A percentile compares a stretch with the other conserved stretches of the same genome.
Evolutionary conservation across 1,284 basidiomycete genomes (phyloP).

Genomic region (Mycena sp.): DNA sequence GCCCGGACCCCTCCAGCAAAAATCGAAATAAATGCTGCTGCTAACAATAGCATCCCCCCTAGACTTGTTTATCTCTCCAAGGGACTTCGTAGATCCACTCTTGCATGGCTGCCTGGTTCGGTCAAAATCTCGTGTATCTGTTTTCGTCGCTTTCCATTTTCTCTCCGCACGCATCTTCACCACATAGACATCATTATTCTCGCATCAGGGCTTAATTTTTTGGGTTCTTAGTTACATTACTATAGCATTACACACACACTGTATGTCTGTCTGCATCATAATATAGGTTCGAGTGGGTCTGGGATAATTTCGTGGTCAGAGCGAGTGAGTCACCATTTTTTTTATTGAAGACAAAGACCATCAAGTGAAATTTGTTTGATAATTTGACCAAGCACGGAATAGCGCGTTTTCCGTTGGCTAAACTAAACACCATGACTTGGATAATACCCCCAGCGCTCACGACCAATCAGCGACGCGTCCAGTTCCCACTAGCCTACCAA

Average conservation of each 20-base stretch:
- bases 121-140: slow-evolving; percentile 31
- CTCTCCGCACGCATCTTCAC: neutral
- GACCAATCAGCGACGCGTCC: too few species aligned
- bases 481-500: too few species aligned
- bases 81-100: slow-evolving; percentile 45
- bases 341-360: too few species aligned
- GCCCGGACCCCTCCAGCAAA: slow-evolving; percentile 36
- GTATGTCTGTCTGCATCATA: slow-evolving; percentile 10
- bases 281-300: slow-evolving; percentile 19
- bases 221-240: slow-evolving; percentile 6
- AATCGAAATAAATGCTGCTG: slow-evolving; percentile 44
- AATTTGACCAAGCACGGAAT: too few species aligned
- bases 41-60: slow-evolving; percentile 16
- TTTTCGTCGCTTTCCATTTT: slow-evolving; percentile 44
- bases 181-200: slow-evolving; percentile 28
- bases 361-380: too few species aligned
- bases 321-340: too few species aligned
- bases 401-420: too few species aligned
- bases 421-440: too few species aligned
- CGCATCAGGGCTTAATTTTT: slow-evolving; percentile 16
- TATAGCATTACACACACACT: slow-evolving; percentile 25
- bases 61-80: slow-evolving; percentile 26
- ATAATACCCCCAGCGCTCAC: too few species aligned
- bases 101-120: slow-evolving; percentile 36
- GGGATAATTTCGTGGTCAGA: neutral